Percentiles rank a stretch among this genome's conserved stretches.
Evolutionary conservation across 1,284 basidiomycete genomes (phyloP).

Genomic region (Trichosporon ovoides): DNA sequence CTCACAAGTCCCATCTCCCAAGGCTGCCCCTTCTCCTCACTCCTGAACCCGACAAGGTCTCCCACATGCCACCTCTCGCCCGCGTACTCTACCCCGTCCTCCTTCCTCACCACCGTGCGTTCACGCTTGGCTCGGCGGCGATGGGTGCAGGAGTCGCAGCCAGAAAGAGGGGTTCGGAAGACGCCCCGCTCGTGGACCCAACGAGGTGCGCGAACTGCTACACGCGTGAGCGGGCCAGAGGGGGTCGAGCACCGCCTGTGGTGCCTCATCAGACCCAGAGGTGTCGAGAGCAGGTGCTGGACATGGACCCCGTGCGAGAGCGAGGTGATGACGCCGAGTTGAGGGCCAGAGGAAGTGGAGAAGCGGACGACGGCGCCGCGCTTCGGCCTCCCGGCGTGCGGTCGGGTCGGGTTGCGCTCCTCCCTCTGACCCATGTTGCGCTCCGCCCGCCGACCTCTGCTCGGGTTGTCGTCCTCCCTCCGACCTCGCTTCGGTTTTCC

Average conservation of each 20-base stretch:
- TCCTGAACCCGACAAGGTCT: slow-evolving; percentile 26
- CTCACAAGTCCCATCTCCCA: slow-evolving; percentile 18
- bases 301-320: background rate
- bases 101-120: background rate
- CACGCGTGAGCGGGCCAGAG: background rate
- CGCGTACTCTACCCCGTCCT: background rate
- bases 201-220: background rate
- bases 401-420: too few relatives aligned
- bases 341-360: background rate
- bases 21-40: slow-evolving; percentile 6
- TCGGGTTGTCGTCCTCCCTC: too few relatives aligned
- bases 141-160: slow-evolving; percentile 9
- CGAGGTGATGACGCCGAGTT: background rate
- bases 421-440: too few relatives aligned
- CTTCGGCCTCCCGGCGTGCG: too few relatives aligned
- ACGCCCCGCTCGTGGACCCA: background rate
- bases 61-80: slow-evolving; percentile 14
- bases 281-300: background rate
- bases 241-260: background rate
- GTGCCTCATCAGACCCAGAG: background rate
- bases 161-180: background rate
- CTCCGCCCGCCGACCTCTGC: too few relatives aligned
- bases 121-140: background rate
- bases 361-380: background rate
- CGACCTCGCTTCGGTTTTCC: too few relatives aligned